Conservation (phyloP, 2,329 filamentous ascomycete species). For the Fusarium nodosum region DNA sequence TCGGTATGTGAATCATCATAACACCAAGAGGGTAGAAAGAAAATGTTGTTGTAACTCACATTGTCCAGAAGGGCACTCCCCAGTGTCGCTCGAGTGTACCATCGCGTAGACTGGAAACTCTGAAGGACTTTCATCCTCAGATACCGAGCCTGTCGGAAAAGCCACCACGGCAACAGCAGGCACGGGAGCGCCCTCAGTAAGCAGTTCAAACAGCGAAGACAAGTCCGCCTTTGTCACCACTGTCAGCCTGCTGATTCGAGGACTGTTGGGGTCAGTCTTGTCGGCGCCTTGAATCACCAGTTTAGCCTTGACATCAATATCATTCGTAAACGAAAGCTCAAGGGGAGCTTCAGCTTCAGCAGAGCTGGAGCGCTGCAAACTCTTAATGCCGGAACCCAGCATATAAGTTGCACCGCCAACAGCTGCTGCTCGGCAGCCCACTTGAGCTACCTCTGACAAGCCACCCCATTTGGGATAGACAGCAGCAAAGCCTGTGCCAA, state of each 20-base stretch:
- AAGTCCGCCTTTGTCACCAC: slow-evolving; percentile 78
- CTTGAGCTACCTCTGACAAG: slow-evolving; percentile 88
- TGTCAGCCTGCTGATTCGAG: slow-evolving; percentile 71
- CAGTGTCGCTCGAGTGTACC: slow-evolving; percentile 89
- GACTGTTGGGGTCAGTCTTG: slow-evolving; percentile 42
- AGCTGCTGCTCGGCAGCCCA: slow-evolving; percentile 88
- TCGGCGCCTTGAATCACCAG: slow-evolving; percentile 64
- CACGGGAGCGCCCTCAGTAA: slow-evolving; percentile 79
- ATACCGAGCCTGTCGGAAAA: slow-evolving; percentile 69
- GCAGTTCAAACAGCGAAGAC: slow-evolving; percentile 74
- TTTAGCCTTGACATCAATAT: slow-evolving; percentile 68
- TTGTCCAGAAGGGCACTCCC: slow-evolving; percentile 89
- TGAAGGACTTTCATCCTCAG: slow-evolving; percentile 52
- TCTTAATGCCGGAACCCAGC: slow-evolving; percentile 76
- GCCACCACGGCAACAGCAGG: slow-evolving; percentile 81
- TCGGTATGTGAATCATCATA: slow-evolving; percentile 87
- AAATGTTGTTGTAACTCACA: slow-evolving; percentile 73
- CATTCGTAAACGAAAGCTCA: slow-evolving; percentile 68
- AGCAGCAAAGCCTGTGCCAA: slow-evolving; percentile 89
- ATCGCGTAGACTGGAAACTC: slow-evolving; percentile 69
- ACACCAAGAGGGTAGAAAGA: slow-evolving; percentile 56
- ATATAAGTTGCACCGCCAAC: slow-evolving; percentile 94
- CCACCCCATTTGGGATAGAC: slow-evolving; percentile 96
- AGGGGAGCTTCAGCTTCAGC: slow-evolving; percentile 51
- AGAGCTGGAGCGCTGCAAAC: slow-evolving; percentile 43